Percentiles rank a stretch among this genome's conserved stretches.
These are phyloP conservation scores for Suhomyces canberraensis DNA, from an alignment of 805 yeast species.

Conservation along the genomic window DNA sequence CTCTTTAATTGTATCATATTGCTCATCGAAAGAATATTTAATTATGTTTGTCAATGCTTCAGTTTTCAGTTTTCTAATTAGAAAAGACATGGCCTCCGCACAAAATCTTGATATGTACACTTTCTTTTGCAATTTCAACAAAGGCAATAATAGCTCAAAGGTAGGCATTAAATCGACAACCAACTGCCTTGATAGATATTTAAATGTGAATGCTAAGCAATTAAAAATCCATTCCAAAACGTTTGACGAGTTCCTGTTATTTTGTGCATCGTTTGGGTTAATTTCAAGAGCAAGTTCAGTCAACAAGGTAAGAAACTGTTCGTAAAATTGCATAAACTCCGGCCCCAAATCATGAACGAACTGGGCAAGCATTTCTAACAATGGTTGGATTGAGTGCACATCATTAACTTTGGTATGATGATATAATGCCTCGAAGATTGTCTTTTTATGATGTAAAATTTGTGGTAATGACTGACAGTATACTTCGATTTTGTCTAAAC, in stretches of 20 bases:
- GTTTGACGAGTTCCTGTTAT: conserved; percentile 52
- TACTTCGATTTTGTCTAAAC: conserved; percentile 53
- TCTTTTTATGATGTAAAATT: conserved; percentile 64
- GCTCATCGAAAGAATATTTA: conserved; percentile 37
- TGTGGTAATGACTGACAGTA: conserved; percentile 73
- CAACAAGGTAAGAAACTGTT: conserved; percentile 48
- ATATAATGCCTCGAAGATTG: conserved; percentile 52
- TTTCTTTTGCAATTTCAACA: conserved; percentile 55
- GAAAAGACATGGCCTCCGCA: conserved; percentile 85
- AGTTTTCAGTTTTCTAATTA: conserved; percentile 64
- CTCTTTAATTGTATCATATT: conserved; percentile 26
- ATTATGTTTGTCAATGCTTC: conserved; percentile 48
- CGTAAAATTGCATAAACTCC: conserved; percentile 76
- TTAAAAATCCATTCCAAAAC: conserved; percentile 82
- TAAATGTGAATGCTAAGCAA: conserved; percentile 82
- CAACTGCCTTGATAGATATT: conserved; percentile 69
- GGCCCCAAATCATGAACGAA: conserved; percentile 91
- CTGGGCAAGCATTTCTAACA: conserved; percentile 73
- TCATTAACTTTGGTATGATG: conserved; percentile 54
- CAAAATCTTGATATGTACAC: conserved; percentile 75
- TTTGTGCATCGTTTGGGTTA: conserved; percentile 48
- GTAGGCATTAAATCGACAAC: conserved; percentile 67
- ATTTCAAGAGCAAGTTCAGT: conserved; percentile 41
- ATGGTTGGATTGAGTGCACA: conserved; percentile 70
- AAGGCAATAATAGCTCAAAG: conserved; percentile 58